These are phyloP conservation scores for Euphorbia schlechtendalii DNA, from an alignment of 441 rosid genomes.

Conservation along the genomic window DNA sequence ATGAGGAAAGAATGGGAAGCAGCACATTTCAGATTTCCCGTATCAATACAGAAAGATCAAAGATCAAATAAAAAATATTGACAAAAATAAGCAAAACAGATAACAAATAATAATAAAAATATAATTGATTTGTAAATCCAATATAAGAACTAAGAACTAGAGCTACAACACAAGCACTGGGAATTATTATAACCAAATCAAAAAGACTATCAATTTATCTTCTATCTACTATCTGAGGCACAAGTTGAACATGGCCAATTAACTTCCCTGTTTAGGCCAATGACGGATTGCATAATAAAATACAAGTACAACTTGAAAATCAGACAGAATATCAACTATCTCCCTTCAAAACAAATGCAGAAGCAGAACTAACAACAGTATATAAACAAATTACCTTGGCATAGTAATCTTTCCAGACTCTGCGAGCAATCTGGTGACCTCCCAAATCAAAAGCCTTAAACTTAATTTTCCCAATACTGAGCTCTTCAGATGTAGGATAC, in stretches of 20 bases:
- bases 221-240: neutral
- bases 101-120: too few species aligned
- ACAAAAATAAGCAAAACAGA: too few species aligned
- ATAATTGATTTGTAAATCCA: too few species aligned
- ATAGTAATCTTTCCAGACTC: conserved; percentile 87
- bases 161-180: too few species aligned
- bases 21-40: neutral
- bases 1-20: neutral
- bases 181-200: too few species aligned
- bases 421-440: conserved; percentile 82
- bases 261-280: neutral
- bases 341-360: neutral
- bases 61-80: too few species aligned
- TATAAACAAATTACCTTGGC: conserved; percentile 45
- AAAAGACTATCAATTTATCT: neutral
- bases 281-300: neutral
- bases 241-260: neutral
- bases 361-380: neutral
- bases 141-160: too few species aligned
- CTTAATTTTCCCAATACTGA: conserved; percentile 75
- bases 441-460: conserved; percentile 87
- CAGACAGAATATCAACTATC: neutral
- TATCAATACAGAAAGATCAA: neutral
- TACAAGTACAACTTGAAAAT: neutral
- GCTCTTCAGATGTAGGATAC: conserved; percentile 78